These are phyloP conservation scores for Mycena belliarum DNA, from an alignment of 768 basidiomycete genomes.

Conservation along the genomic window DNA sequence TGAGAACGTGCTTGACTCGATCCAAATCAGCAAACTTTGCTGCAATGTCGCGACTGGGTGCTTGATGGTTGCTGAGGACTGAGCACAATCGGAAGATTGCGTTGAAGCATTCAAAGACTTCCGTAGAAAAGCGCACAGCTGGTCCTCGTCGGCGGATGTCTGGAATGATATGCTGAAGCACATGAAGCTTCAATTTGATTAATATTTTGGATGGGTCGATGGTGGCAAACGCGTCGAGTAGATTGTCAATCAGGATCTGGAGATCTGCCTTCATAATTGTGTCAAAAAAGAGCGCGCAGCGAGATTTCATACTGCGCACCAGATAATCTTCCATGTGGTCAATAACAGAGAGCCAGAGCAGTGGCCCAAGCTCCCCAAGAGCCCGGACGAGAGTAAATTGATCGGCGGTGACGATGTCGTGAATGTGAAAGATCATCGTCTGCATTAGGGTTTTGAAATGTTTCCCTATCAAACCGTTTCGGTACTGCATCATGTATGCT, in stretches of 20 bases:
- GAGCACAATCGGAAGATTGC: constrained; percentile 42
- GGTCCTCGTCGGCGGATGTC: constrained; percentile 40
- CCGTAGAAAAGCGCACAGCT: constrained; percentile 33
- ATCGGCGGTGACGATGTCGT: constrained; percentile 25
- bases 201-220: constrained; percentile 38
- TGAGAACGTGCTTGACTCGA: constrained; percentile 31
- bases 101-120: constrained; percentile 44
- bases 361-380: constrained; percentile 27
- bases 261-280: constrained; percentile 24
- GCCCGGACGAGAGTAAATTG: constrained; percentile 28
- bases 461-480: constrained; percentile 34
- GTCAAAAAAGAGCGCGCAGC: background rate
- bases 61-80: constrained; percentile 42
- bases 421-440: constrained; percentile 30
- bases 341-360: constrained; percentile 36
- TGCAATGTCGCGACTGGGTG: constrained; percentile 45
- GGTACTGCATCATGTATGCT: constrained; percentile 37
- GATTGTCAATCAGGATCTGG: constrained; percentile 34
- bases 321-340: constrained; percentile 31
- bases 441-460: constrained; percentile 39
- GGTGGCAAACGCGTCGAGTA: constrained; percentile 34
- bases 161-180: constrained; percentile 32
- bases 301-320: constrained; percentile 4
- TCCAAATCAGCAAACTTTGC: constrained; percentile 31
- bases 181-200: constrained; percentile 38